These are phyloP conservation scores for Spinellus fusiger DNA, from an alignment of 192 early-diverging fungal species.

Conservation along the genomic window DNA sequence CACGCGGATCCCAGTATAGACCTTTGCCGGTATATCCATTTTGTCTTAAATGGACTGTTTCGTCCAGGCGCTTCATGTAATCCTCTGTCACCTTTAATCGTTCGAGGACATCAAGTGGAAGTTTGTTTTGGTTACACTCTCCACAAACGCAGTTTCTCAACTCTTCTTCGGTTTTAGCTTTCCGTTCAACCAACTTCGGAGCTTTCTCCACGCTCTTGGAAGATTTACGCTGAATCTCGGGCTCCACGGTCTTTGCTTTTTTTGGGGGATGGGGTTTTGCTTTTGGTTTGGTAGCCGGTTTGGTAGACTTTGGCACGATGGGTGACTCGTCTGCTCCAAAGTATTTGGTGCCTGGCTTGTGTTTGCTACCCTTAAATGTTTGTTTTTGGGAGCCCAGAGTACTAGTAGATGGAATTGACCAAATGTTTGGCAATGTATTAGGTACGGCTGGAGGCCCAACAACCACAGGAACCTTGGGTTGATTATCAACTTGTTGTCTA, in stretches of 20 bases:
- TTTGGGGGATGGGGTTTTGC: neutral
- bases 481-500: no score
- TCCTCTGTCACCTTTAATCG: slow-evolving; percentile 1
- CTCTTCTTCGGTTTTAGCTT: neutral
- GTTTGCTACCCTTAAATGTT: no score
- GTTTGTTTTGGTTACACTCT: slow-evolving; percentile 1
- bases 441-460: no score
- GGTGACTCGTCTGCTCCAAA: no score
- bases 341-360: no score
- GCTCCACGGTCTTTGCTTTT: neutral
- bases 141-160: neutral
- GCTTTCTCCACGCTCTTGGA: neutral
- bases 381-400: no score
- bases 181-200: neutral
- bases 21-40: slow-evolving; percentile 1
- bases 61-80: neutral
- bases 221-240: no score
- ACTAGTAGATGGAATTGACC: no score
- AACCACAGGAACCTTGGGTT: no score
- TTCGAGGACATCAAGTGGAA: slow-evolving; percentile 3
- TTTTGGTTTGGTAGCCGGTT: neutral
- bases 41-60: neutral
- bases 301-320: neutral
- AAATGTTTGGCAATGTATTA: no score
- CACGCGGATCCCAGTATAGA: slow-evolving; percentile 10